Conservation (phyloP, 495 filamentous ascomycete genomes). For the Aspergillus avenaceus region DNA sequence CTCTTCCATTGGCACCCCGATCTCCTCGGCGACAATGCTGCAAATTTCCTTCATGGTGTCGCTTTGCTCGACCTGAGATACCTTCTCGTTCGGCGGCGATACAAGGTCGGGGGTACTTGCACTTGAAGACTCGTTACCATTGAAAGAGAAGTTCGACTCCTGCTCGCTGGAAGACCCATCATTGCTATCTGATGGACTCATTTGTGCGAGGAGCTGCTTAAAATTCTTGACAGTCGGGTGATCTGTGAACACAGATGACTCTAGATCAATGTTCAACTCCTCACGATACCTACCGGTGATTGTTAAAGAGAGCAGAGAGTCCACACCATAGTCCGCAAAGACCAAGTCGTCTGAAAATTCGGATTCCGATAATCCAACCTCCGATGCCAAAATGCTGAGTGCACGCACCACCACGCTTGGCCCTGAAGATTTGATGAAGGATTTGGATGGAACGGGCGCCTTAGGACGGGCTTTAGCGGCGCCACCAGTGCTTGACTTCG, state of each 20-base stretch:
- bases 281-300: slow-evolving; percentile 46
- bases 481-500: slow-evolving; percentile 39
- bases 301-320: slow-evolving; percentile 49
- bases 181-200: slow-evolving; percentile 30
- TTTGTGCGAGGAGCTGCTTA: slow-evolving; percentile 51
- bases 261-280: slow-evolving; percentile 45
- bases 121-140: slow-evolving; percentile 29
- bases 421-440: slow-evolving; percentile 17
- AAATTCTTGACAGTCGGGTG: slow-evolving; percentile 56
- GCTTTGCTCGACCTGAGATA: slow-evolving; percentile 38
- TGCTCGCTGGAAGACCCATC: slow-evolving; percentile 31
- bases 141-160: slow-evolving; percentile 27
- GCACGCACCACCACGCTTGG: slow-evolving; percentile 34
- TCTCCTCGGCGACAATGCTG: slow-evolving; percentile 62
- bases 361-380: slow-evolving; percentile 57
- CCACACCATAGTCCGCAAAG: slow-evolving; percentile 51
- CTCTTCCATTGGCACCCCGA: slow-evolving; percentile 62
- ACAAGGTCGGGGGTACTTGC: slow-evolving; percentile 29
- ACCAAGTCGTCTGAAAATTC: slow-evolving; percentile 53
- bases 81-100: slow-evolving; percentile 32
- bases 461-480: slow-evolving; percentile 17
- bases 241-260: slow-evolving; percentile 55
- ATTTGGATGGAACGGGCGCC: slow-evolving; percentile 22
- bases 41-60: slow-evolving; percentile 45
- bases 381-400: slow-evolving; percentile 61